Percentiles rank a stretch among this genome's conserved stretches.
phyloP scores from a whole-genome alignment of 2,329 filamentous ascomycete species.

The Paraphoma chrysanthemicola region DNA sequence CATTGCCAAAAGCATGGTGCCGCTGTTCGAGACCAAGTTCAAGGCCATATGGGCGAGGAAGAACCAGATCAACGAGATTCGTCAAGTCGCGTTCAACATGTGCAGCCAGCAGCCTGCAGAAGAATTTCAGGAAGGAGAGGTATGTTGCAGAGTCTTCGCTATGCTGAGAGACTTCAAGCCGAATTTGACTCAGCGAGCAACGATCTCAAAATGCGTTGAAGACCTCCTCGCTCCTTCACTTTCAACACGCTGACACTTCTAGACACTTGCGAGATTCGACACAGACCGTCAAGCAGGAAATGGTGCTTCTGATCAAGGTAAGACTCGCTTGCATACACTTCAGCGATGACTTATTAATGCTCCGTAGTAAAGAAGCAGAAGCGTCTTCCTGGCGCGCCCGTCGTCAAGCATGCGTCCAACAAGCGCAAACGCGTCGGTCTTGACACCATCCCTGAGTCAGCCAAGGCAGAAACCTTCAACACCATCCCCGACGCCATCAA shows the following conservation, averaged over 20 bases:
- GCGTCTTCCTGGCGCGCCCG: slow-evolving; percentile 13
- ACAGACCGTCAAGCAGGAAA: slow-evolving; percentile 5
- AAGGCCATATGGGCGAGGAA: slow-evolving; percentile 25
- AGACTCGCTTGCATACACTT: not conserved
- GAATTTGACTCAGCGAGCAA: not conserved
- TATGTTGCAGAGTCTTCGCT: slow-evolving; percentile 11
- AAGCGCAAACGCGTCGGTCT: slow-evolving; percentile 32
- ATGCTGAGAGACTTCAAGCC: not conserved
- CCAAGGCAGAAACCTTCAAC: slow-evolving; percentile 31
- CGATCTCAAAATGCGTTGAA: not conserved
- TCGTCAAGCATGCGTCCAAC: slow-evolving; percentile 32
- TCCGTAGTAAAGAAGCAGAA: slow-evolving; percentile 10
- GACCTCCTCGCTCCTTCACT: not conserved
- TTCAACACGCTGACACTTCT: not conserved
- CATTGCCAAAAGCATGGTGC: slow-evolving; percentile 27
- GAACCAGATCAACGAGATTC: slow-evolving; percentile 32
- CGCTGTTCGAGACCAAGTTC: slow-evolving; percentile 35
- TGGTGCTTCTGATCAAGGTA: slow-evolving; percentile 6
- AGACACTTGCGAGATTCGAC: slow-evolving; percentile 26
- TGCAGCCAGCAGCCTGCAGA: slow-evolving; percentile 11
- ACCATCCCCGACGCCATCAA: slow-evolving; percentile 32
- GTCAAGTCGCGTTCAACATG: slow-evolving; percentile 27
- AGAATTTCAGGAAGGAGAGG: slow-evolving; percentile 29
- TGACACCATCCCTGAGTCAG: slow-evolving; percentile 24
- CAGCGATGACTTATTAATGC: not conserved